Conservation (phyloP, 306 rosid species). For the Aeschynomene evenia region DNA sequence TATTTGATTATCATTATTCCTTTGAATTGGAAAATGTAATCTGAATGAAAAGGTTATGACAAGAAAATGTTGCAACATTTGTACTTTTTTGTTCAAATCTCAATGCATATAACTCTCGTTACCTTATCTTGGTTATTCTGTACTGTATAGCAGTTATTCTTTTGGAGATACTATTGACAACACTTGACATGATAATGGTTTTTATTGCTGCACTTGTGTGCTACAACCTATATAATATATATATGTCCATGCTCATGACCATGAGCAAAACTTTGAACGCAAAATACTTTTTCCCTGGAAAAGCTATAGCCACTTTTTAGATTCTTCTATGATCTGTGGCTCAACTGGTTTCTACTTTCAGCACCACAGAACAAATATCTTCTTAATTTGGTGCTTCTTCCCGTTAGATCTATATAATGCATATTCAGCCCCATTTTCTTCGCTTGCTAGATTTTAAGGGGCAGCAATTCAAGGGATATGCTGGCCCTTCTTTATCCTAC, state of each 20-base stretch:
- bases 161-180: background rate
- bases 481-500: background rate
- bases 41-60: background rate
- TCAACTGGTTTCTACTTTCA: background rate
- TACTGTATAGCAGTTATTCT: background rate
- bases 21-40: background rate
- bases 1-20: background rate
- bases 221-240: background rate
- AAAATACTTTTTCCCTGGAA: background rate
- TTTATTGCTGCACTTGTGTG: background rate
- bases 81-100: slow-evolving; percentile 4
- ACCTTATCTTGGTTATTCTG: background rate
- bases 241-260: too few relatives aligned
- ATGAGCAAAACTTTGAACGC: background rate
- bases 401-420: background rate
- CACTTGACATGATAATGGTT: background rate
- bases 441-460: background rate
- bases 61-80: background rate
- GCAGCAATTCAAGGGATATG: background rate
- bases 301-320: background rate
- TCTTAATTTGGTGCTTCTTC: background rate
- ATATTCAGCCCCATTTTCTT: background rate
- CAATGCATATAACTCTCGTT: background rate
- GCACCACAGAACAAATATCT: background rate
- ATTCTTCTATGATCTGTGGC: background rate